Evolutionary conservation across 805 yeast genomes (phyloP).

Genomic region (Debaryomyces tyrocola): DNA sequence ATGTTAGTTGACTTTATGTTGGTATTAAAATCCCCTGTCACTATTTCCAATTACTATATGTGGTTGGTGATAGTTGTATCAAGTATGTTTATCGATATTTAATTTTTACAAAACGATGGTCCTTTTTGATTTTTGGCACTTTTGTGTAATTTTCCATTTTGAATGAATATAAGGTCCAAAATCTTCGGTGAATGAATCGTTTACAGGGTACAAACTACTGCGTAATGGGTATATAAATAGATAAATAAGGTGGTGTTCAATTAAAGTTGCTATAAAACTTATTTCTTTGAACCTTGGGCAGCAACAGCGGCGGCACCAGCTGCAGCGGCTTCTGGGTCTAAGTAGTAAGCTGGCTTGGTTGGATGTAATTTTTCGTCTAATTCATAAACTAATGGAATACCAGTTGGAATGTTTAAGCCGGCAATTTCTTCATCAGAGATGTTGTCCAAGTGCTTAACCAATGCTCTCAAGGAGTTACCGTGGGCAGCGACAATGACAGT

Average conservation of each 20-base stretch:
- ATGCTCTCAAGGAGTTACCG: conserved; percentile 97
- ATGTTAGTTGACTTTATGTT: too few species aligned
- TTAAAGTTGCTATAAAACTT: conserved; percentile 3
- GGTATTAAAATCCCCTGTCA: not conserved
- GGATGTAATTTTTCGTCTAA: conserved; percentile 85
- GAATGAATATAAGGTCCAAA: too few species aligned
- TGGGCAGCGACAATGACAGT: conserved; percentile 94
- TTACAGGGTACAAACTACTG: not conserved
- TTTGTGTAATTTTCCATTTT: not conserved
- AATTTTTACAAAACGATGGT: not conserved
- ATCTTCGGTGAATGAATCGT: not conserved
- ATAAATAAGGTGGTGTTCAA: too few species aligned
- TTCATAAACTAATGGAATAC: conserved; percentile 97
- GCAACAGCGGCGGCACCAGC: conserved; percentile 99
- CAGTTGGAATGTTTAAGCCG: conserved; percentile 95
- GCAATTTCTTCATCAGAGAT: conserved; percentile 92
- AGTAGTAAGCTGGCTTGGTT: conserved; percentile 89
- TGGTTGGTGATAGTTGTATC: not conserved
- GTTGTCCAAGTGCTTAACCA: conserved; percentile 92
- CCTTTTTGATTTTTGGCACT: not conserved
- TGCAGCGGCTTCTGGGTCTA: conserved; percentile 99
- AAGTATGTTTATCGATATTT: not conserved
- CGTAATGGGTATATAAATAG: not conserved
- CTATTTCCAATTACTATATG: not conserved
- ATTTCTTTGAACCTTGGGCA: conserved; percentile 72